Percentiles rank a stretch among this genome's conserved stretches.
Evolutionary conservation across 2,329 filamentous ascomycete genomes (phyloP).

Genomic region (Fusarium staphyleae): DNA sequence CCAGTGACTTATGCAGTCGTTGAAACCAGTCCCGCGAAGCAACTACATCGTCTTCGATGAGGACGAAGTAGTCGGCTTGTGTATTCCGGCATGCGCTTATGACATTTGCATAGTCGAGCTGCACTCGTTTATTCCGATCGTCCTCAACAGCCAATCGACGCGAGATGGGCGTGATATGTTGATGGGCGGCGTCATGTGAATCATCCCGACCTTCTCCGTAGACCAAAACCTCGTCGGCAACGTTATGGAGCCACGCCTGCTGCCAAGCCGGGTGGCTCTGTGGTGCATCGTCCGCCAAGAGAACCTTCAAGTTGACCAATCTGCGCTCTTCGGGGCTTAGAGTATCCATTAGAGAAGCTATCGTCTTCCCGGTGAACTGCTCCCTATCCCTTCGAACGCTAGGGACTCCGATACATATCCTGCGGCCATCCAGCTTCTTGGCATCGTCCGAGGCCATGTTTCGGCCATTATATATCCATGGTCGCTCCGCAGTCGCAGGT

Average conservation of each 20-base stretch:
- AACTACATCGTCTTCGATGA: conserved; percentile 47
- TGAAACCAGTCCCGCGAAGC: conserved; percentile 44
- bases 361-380: conserved; percentile 36
- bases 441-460: neutral
- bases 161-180: conserved; percentile 14
- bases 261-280: conserved; percentile 40
- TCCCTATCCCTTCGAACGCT: conserved; percentile 38
- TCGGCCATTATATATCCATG: conserved; percentile 9
- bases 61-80: conserved; percentile 39
- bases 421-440: conserved; percentile 2
- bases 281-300: conserved; percentile 43
- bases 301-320: conserved; percentile 38
- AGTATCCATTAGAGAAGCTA: conserved; percentile 43
- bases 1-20: conserved; percentile 31
- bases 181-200: conserved; percentile 3
- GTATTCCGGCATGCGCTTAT: conserved; percentile 36
- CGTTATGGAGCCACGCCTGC: conserved; percentile 40
- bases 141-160: conserved; percentile 15
- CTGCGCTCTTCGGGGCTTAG: conserved; percentile 40
- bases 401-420: conserved; percentile 43
- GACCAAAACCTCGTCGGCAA: conserved; percentile 43
- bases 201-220: conserved; percentile 27
- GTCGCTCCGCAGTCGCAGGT: conserved; percentile 2
- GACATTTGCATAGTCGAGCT: conserved; percentile 41
- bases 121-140: conserved; percentile 38